These are phyloP conservation scores for Epichloe typhina DNA, from an alignment of 2,329 filamentous ascomycete genomes.

Conservation along the genomic window DNA sequence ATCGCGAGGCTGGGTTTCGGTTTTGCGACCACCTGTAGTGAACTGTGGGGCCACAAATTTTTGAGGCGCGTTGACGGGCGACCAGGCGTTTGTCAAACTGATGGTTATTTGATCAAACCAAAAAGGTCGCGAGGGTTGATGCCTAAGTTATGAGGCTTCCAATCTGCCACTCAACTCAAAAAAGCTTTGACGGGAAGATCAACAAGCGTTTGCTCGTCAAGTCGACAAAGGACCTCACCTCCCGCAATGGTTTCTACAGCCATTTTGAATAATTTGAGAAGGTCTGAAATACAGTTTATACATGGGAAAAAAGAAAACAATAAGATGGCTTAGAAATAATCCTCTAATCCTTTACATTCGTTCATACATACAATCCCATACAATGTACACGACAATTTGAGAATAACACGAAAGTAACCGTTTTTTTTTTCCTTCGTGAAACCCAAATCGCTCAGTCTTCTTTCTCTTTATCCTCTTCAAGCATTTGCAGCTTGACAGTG, in stretches of 20 bases:
- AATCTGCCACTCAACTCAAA: not conserved
- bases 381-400: not conserved
- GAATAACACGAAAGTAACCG: not conserved
- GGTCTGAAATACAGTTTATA: too few relatives aligned
- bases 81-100: not conserved
- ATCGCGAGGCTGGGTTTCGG: conserved; percentile 1
- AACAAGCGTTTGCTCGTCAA: not conserved
- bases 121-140: not conserved
- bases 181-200: not conserved
- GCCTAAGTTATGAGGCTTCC: conserved; percentile 11
- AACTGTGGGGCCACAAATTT: conserved; percentile 13
- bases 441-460: not conserved
- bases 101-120: too few relatives aligned
- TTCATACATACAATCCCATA: not conserved
- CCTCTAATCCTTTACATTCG: too few relatives aligned
- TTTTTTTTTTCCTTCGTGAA: not conserved
- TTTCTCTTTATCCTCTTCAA: conserved; percentile 18
- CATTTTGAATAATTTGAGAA: not conserved
- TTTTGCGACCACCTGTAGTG: conserved; percentile 7
- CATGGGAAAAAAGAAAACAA: too few relatives aligned
- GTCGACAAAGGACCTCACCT: too few relatives aligned
- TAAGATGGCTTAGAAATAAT: too few relatives aligned
- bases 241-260: not conserved
- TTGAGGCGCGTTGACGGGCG: conserved; percentile 1
- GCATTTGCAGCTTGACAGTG: conserved; percentile 30